Base-by-base conservation (phyloP, 2,329 filamentous ascomycete genomes). In the Monosporascus sp. region DNA sequence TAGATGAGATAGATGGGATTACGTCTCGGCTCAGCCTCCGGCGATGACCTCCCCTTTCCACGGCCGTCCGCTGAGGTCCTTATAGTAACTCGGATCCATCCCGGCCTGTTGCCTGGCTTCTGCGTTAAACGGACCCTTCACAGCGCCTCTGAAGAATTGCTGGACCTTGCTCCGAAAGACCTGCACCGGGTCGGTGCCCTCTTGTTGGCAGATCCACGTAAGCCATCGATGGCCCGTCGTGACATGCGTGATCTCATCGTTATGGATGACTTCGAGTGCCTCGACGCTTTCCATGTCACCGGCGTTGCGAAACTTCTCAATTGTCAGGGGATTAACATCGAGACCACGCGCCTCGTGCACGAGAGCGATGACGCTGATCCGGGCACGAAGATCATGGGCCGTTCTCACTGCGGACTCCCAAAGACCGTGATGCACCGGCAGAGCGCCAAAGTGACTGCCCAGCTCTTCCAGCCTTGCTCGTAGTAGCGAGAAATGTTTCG, bases 191-290 rank as follows among this genome's bases (percentile, higher is more conserved):
- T 76, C 72, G 0, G 70, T 73, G 14, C 64, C 68, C 59, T 76
- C 74, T 46, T 75, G 69, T 31, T 68, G 63, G 48, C 74, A 76
- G 22, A 76, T 75, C 74, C 74, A 76, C 2, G 66, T 72, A 39
- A 76, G 52, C 74, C 74, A 76, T 37, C 74, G 61, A 53, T 76
- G 73, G 5, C 74, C 74, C 5, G 74, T 75, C 0, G 74, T 76
- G 20, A 76, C 74, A 55, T 76, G 74, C 0, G 74, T 76, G 43
- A 76, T 75, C 57, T 76, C 74, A 45, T 76, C 74, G 48, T 75
- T 75, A 49, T 76, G 74, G 35, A 76, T 76, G 22, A 76, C 63
- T 37, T 70, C 70, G 51, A 76, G 55, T 3, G 64, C 63, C 9
- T 70, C 64, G 15, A 75, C 73, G 48, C 73, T 76, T 47, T 76